Conservation (phyloP, 129 eudicot species). For the carrot (Daucus carota) region DH1_v3.0 NC_030387.2:24596501-24597000, state of each 20-base stretch:
- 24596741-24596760: conserved; percentile 77
- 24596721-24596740: not conserved
- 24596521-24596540: conserved; percentile 82
- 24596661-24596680: conserved; percentile 8
- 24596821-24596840: conserved; percentile 78
- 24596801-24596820: conserved; percentile 91
- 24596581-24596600: conserved; percentile 84
- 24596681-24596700: not conserved
- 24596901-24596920: not conserved
- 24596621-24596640: conserved; percentile 69
- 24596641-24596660: conserved; percentile 86
- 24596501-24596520: conserved; percentile 65
- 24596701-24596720: not conserved
- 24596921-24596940: not conserved
- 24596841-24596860: conserved; percentile 24
- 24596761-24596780: conserved; percentile 69
- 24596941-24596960: not conserved
- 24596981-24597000: not conserved
- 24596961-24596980: not conserved
- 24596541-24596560: conserved; percentile 91
- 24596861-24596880: not conserved
- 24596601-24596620: conserved; percentile 74
- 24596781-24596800: conserved; percentile 69
- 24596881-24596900: not conserved
- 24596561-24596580: conserved; percentile 91